Percentiles rank a stretch among this genome's conserved stretches.
Conservation (phyloP, 768 basidiomycete species). For the Lactifluus piperatus region DNA sequence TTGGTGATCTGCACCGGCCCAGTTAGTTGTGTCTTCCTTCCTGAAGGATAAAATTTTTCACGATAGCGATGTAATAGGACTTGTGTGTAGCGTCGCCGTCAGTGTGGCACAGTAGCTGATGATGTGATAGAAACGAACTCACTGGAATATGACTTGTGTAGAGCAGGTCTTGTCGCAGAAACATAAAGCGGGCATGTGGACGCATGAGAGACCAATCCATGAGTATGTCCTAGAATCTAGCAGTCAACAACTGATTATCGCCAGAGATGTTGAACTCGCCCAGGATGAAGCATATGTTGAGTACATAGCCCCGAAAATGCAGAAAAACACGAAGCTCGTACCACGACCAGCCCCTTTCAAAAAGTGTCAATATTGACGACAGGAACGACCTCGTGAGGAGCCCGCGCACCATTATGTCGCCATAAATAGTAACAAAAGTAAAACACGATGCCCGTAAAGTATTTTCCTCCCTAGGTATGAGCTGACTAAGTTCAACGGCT, state of each 20-base stretch:
- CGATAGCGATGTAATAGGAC: conserved; percentile 76
- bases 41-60: conserved; percentile 27
- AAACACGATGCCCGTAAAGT: conserved; percentile 53
- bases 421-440: conserved; percentile 70
- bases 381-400: background rate
- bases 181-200: conserved; percentile 41
- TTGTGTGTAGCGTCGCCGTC: conserved; percentile 22
- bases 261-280: conserved; percentile 38
- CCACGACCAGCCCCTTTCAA: conserved; percentile 32
- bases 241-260: background rate
- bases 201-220: conserved; percentile 90
- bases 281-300: conserved; percentile 69
- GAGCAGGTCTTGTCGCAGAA: conserved; percentile 67
- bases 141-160: conserved; percentile 60
- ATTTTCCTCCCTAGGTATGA: conserved; percentile 69
- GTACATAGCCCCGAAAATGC: conserved; percentile 51
- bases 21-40: background rate
- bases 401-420: conserved; percentile 51
- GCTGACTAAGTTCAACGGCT: background rate
- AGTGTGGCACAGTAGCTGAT: background rate
- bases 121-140: conserved; percentile 20
- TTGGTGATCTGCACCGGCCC: conserved; percentile 49
- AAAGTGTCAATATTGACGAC: background rate
- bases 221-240: conserved; percentile 53
- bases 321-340: conserved; percentile 56